Base-by-base conservation (phyloP, 2,329 filamentous ascomycete genomes). In the Cercospora zeina region DNA sequence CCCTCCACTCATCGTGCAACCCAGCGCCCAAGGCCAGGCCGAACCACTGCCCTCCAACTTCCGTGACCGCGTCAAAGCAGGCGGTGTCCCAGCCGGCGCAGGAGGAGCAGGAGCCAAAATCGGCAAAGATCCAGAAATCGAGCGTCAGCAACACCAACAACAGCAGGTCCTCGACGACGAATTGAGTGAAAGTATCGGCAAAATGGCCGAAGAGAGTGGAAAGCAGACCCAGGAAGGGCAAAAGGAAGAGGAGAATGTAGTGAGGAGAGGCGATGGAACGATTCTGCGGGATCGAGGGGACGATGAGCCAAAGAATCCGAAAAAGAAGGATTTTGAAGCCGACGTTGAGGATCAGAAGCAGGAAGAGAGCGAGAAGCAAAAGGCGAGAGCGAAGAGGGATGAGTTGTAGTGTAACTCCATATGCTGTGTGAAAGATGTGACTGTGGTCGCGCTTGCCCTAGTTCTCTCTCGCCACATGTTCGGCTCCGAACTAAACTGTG, bases 261-360 rank as follows among this genome's bases (percentile, higher is more conserved):
- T 47, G 62, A 69, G 63, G 61, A 70, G 69, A 62, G 80, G 79
- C 1, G 80, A 81, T 64, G 80, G 82, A 31, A 78, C 79, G 3
- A 72, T 81, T 55, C 64, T 78, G 61, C 70, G 80, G 64, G 72
- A 71, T 39, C 61, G 74, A 53, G 68, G 67, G 5, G 60, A 33
- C 7, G 53, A 56, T 10, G 74, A 71, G 66, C 76, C 73, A 27
- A 69, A 73, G 30, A 87, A 87, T 72, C 83, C 83, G 6, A 86
- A 82, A 78, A 87, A 87, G 77, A 82, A 84, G 75, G 82, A 82
- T 76, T 85, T 84, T 78, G 84, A 87, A 66, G 83, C 83, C 61
- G 74, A 77, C 31, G 73, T 69, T 47, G 77, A 79, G 64, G 72
- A 71, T 60, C 63, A 59, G 50, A 71, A 70, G 65, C 68, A 69